phyloP scores from a whole-genome alignment of 148 eudicot species.

The Rhododendron ferrugineum region DNA sequence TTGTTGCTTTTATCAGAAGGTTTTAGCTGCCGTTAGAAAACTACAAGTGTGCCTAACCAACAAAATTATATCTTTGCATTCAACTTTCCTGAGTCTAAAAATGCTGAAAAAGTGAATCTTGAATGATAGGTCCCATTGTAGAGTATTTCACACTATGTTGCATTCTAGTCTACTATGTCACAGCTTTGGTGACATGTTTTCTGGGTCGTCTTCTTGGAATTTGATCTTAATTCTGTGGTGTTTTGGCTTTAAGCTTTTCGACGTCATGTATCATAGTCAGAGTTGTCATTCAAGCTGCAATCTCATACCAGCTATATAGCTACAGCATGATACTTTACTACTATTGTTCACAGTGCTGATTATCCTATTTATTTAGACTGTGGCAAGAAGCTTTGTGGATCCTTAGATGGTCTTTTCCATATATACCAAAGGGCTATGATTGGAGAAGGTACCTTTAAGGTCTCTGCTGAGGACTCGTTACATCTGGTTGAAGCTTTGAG shows the following conservation, averaged over 20 bases:
- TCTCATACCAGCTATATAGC: not conserved
- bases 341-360: not conserved
- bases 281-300: not conserved
- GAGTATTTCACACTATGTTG: not conserved
- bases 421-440: slow-evolving; percentile 82
- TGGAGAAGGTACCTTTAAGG: slow-evolving; percentile 79
- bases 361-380: slow-evolving; percentile 51
- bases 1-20: not conserved
- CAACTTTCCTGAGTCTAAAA: not conserved
- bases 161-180: not conserved
- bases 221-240: not conserved
- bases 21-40: not conserved
- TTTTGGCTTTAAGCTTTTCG: not conserved
- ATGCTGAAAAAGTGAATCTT: not conserved
- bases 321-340: not conserved
- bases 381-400: slow-evolving; percentile 86
- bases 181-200: not conserved
- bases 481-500: slow-evolving; percentile 95
- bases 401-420: slow-evolving; percentile 89
- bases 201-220: not conserved
- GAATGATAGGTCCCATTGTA: not conserved
- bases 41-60: not conserved
- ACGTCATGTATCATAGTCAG: not conserved
- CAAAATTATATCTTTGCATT: not conserved
- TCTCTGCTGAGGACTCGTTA: slow-evolving; percentile 93